Conservation (phyloP, 2,329 filamentous ascomycete genomes). For the Claviceps sorghi region DNA sequence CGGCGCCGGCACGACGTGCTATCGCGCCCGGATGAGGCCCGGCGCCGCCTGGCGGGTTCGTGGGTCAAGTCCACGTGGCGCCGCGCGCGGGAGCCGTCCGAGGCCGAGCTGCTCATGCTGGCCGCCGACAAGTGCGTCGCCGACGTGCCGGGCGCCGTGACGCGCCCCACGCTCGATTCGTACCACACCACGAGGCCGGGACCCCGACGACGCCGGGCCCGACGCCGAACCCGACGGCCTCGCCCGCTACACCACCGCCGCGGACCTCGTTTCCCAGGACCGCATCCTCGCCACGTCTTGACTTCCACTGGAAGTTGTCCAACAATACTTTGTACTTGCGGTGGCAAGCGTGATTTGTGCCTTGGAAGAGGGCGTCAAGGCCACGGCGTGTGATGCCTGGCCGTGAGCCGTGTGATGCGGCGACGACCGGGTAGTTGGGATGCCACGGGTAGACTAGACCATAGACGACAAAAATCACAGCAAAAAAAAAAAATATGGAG, state of each 20-base stretch:
- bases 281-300: slow-evolving; percentile 29
- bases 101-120: slow-evolving; percentile 18
- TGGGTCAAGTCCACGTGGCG: slow-evolving; percentile 21
- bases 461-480: no score
- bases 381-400: no score
- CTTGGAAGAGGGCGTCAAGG: slow-evolving; percentile 1
- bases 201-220: background rate
- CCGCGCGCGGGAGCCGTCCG: slow-evolving; percentile 14
- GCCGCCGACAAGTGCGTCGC: slow-evolving; percentile 15
- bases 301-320: slow-evolving; percentile 24
- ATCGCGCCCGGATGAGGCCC: slow-evolving; percentile 12
- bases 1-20: slow-evolving; percentile 18
- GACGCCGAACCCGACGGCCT: background rate
- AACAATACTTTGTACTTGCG: slow-evolving; percentile 18
- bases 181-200: slow-evolving; percentile 8
- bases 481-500: background rate
- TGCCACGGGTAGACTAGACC: no score
- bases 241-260: slow-evolving; percentile 6
- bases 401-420: no score
- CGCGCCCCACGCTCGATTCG: slow-evolving; percentile 14
- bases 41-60: slow-evolving; percentile 10
- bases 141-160: slow-evolving; percentile 6
- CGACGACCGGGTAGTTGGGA: no score
- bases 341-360: slow-evolving; percentile 18
- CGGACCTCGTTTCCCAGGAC: slow-evolving; percentile 7